phyloP scores from a whole-genome alignment of 768 basidiomycete genomes.

The Tricholoma bakamatsutake region DNA sequence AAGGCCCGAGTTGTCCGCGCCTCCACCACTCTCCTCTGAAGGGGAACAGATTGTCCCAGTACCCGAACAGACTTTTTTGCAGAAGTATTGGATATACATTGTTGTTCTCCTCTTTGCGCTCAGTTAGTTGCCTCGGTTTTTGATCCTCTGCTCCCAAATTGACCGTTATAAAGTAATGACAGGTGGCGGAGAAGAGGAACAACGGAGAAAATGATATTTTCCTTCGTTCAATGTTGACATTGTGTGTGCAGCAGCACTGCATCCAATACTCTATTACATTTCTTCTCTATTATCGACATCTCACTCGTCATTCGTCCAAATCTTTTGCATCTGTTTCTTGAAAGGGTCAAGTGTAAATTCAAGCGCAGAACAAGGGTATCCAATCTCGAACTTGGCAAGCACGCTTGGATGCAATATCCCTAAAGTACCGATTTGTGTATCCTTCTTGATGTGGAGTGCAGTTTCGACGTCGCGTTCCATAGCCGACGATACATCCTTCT shows the following conservation, averaged over 20 bases:
- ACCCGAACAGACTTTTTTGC: constrained; percentile 73
- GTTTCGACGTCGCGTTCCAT: constrained; percentile 42
- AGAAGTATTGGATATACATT: constrained; percentile 91
- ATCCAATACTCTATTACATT: constrained; percentile 16
- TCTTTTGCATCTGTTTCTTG: constrained; percentile 60
- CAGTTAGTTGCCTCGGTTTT: constrained; percentile 22
- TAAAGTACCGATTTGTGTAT: constrained; percentile 79
- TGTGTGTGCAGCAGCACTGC: background rate
- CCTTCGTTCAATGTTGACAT: background rate
- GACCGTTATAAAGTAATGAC: constrained; percentile 18
- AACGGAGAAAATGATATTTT: constrained; percentile 15
- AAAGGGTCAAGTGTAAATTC: constrained; percentile 97
- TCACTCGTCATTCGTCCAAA: constrained; percentile 52
- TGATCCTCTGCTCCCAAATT: background rate
- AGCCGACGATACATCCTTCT: constrained; percentile 24
- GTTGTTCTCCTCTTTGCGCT: constrained; percentile 50
- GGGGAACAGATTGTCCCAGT: constrained; percentile 56
- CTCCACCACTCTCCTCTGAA: constrained; percentile 60
- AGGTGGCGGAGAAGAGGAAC: constrained; percentile 36
- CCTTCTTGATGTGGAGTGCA: constrained; percentile 37
- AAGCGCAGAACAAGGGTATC: constrained; percentile 89
- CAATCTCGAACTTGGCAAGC: constrained; percentile 88
- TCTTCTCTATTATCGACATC: constrained; percentile 5
- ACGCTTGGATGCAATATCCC: constrained; percentile 94
- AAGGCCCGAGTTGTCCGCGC: constrained; percentile 64